Base-by-base conservation (phyloP, 2,329 filamentous ascomycete species). In the Talaromyces sp. region DNA sequence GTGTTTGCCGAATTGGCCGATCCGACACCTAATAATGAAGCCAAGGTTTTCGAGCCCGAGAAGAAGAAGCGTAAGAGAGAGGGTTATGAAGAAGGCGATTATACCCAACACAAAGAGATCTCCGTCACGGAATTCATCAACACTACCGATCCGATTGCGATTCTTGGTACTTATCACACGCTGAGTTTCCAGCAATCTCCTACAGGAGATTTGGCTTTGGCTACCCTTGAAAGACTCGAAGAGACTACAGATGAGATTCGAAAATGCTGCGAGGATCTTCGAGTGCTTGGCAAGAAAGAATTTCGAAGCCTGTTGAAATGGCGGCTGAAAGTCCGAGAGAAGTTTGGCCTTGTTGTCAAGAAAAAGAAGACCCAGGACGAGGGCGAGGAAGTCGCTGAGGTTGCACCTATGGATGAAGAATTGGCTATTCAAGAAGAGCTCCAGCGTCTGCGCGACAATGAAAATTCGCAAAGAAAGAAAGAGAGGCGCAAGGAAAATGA, bases 1-100 rank as follows among this genome's bases (percentile, higher is more conserved):
- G 95, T 98, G 34, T 99, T 99, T 74, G 93, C 93, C 36, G 95
- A 99, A 77, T 82, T 97, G n/a, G 83, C 90, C 36, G 91, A 91
- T 65, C 88, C 91, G 1, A 90, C 89, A 0, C 92, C 93, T 1
- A 99, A 98, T 78, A 96, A 98, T 71, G 95, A 99, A 77, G 95
- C 95, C 45, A 97, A 96, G 77, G 95, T 99, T 1, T 99, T 94
- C 83, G 97, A 99, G 70, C 95, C 95, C 0, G 95, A 99, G 76
- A 84, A 92, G 75, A 99, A 98, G 85, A 99, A 97, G 87, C 85
- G 95, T 66, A 98, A 97, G 86, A 86, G 95, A 83, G 94, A 96
- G 53, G 95, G 95, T 84, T 99, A 99, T 70, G 94, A 98, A 70
- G 95, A 99, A 78, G 94, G 92, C 40, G 93, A 99, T 70, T 97